Evolutionary conservation across 495 filamentous ascomycete genomes (phyloP), one percentile per base, ranked within the genome.

Genomic region (Hyaloscypha variabilis): DNA sequence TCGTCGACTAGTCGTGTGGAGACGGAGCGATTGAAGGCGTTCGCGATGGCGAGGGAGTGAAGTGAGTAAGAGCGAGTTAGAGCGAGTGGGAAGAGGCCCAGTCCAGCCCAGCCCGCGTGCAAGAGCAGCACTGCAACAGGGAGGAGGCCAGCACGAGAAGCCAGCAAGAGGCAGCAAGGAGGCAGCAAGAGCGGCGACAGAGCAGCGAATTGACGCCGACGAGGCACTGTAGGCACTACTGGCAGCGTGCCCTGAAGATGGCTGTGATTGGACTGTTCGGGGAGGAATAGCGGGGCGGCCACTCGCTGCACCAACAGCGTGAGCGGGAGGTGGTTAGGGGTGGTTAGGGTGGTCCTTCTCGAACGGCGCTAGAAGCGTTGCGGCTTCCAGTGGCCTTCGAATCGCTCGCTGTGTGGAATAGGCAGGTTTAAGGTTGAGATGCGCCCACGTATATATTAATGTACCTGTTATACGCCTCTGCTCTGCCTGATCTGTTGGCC

Each of bases 351-450:
- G 10, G 39, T 8, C 11, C 39, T 46, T 46, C 39, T 8, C 6
- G 39, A 46, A 46, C 11, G 1, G 39, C 39, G 39, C 39, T 46
- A 46, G 39, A 46, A 46, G 17, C 13, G 11, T 46, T 46, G 11
- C 39, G 3, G 19, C 11, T 46, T 46, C 39, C 39, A 46, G 19
- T 46, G 39, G 8, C 39, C 39, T 46, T 46, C 39, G 11, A 14
- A 17, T 46, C 39, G 39, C 39, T 1, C 39, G 39, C 39, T 4
- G 39, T 19, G 39, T 14, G 8, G 13, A 42, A 3, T 42, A 8
- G 39, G 39, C 39, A 42, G 39, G 39, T 46, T 46, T 46, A 46
- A 46, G 39, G 39, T 46, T 46, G 39, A 11, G 39, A 46, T 46
- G 39, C 39, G 13, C 17, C 11, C 14, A 46, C 39, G 10, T 46